Percentiles rank a stretch among this genome's conserved stretches.
phyloP scores from a whole-genome alignment of 2,329 filamentous ascomycete genomes.

The Simplicillium sp. region DNA sequence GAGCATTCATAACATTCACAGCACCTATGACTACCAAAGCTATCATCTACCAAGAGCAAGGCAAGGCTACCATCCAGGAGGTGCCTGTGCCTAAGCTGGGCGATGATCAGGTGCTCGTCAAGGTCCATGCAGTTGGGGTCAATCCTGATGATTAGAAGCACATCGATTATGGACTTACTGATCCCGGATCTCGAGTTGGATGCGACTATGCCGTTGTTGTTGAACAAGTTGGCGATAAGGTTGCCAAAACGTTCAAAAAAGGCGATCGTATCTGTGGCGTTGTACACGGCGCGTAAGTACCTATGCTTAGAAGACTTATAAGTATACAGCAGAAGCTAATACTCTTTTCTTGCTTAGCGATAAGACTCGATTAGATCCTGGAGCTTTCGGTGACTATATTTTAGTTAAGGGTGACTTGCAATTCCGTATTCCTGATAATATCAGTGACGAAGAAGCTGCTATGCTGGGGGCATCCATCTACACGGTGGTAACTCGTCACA shows the following conservation, averaged over 20 bases:
- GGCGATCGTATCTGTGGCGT: conserved; percentile 36
- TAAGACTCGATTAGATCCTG: conserved; percentile 19
- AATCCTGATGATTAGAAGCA: conserved; percentile 26
- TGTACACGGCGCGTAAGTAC: conserved; percentile 21
- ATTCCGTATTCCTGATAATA: conserved; percentile 31
- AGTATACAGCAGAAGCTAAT: not conserved
- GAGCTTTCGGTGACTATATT: conserved; percentile 29
- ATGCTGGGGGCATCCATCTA: conserved; percentile 23
- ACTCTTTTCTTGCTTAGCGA: conserved; percentile 8
- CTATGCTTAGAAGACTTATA: not conserved
- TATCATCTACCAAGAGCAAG: not conserved
- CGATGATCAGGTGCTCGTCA: conserved; percentile 20
- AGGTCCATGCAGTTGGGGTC: conserved; percentile 21
- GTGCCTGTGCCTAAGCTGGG: not conserved
- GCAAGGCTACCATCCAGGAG: not conserved
- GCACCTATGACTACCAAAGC: too few species aligned
- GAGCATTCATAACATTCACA: too few species aligned
- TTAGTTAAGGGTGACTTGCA: conserved; percentile 27
- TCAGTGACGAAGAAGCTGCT: conserved; percentile 36
- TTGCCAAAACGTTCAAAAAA: conserved; percentile 30
- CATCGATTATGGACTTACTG: conserved; percentile 13
- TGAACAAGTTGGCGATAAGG: conserved; percentile 30
- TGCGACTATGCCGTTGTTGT: conserved; percentile 39
- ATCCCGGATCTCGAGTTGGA: conserved; percentile 17
- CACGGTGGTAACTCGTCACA: too few species aligned